phyloP scores from a whole-genome alignment of 192 early-diverging fungal genomes.

The Cladochytrium replicatum region DNA sequence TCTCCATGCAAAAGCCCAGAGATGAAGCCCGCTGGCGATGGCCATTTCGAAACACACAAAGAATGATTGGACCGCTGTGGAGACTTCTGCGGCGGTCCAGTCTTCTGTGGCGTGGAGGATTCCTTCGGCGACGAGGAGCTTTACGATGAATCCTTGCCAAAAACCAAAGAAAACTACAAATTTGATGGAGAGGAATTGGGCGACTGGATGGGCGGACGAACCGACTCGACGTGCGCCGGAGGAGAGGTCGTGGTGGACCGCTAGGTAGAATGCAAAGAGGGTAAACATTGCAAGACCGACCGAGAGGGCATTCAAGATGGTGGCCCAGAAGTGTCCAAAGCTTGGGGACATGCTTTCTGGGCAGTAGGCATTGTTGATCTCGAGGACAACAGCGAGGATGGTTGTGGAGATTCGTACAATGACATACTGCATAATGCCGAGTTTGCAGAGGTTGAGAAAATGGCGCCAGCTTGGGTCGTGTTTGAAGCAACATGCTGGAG shows the following conservation, averaged over 20 bases:
- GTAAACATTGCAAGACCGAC: constrained; percentile 58
- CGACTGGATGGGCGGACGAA: background rate
- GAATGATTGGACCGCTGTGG: constrained; percentile 38
- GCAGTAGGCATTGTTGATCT: constrained; percentile 54
- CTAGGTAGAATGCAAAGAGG: constrained; percentile 51
- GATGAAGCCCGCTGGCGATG: constrained; percentile 35
- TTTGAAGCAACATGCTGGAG: constrained; percentile 49
- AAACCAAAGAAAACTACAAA: constrained; percentile 54
- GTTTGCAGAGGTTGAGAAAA: constrained; percentile 48
- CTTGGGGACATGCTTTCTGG: constrained; percentile 44
- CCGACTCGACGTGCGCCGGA: background rate
- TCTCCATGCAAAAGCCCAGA: constrained; percentile 27
- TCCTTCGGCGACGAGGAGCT: constrained; percentile 39
- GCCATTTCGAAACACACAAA: constrained; percentile 51
- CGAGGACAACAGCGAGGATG: constrained; percentile 47
- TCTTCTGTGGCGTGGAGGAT: constrained; percentile 32
- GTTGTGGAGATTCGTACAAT: constrained; percentile 51
- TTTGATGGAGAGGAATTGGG: constrained; percentile 25
- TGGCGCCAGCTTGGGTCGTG: constrained; percentile 47
- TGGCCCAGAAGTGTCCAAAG: constrained; percentile 58
- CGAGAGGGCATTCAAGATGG: constrained; percentile 51
- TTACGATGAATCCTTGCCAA: constrained; percentile 50
- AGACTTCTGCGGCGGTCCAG: constrained; percentile 45
- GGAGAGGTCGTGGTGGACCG: constrained; percentile 34
- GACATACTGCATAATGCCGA: constrained; percentile 61